Conservation (phyloP, 2,329 filamentous ascomycete species). For the Plenodomus lindquistii region DNA sequence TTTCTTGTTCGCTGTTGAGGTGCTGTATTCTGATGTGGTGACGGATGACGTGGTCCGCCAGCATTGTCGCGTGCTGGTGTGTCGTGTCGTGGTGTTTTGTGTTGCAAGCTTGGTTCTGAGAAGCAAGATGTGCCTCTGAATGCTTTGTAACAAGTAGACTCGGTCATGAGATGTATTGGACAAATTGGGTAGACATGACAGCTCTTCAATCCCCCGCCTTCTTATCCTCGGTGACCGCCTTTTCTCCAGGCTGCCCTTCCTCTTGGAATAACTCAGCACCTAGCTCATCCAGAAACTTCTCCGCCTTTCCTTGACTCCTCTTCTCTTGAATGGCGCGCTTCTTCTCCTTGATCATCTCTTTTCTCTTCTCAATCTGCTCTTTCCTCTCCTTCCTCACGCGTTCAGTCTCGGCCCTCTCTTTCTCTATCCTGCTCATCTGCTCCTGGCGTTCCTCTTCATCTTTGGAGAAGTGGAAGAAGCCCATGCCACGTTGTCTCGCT, state of each 20-base stretch:
- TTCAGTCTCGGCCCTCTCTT: constrained; percentile 71
- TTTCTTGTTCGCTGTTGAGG: too few relatives aligned
- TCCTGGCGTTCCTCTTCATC: constrained; percentile 67
- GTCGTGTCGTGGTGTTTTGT: too few relatives aligned
- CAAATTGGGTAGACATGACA: neutral
- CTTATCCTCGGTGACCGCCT: neutral
- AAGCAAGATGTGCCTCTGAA: too few relatives aligned
- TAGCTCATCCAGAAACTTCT: constrained; percentile 68
- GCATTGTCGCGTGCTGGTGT: too few relatives aligned
- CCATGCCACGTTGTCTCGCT: constrained; percentile 83
- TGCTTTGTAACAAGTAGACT: too few relatives aligned
- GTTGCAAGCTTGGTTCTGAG: too few relatives aligned
- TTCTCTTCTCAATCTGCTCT: constrained; percentile 64
- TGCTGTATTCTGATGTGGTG: too few relatives aligned
- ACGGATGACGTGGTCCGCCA: too few relatives aligned
- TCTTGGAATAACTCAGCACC: constrained; percentile 32
- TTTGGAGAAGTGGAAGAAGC: constrained; percentile 86
- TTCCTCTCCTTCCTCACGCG: constrained; percentile 53
- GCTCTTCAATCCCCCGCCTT: neutral
- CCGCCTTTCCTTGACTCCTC: constrained; percentile 67
- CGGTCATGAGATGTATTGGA: too few relatives aligned
- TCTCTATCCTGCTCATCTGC: constrained; percentile 77
- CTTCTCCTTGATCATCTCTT: constrained; percentile 64
- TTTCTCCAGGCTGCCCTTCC: neutral
- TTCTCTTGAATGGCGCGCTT: constrained; percentile 64